A percentile compares a stretch with the other conserved stretches of the same genome.
These are phyloP conservation scores for Syncephalastrum monosporum DNA, from an alignment of 371 early-diverging fungal genomes.

Conservation along the genomic window DNA sequence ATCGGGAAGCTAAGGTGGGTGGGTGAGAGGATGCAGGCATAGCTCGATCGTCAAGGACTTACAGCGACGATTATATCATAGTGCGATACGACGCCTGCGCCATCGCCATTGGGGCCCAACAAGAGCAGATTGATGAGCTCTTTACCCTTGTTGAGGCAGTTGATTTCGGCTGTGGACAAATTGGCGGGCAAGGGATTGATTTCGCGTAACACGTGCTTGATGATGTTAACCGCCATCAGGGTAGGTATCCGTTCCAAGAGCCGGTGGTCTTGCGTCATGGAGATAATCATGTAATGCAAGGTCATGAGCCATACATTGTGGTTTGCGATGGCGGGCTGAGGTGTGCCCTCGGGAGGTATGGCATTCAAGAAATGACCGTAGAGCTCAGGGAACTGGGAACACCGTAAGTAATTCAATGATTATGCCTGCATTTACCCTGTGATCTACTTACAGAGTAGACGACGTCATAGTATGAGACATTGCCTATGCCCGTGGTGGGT, in stretches of 20 bases:
- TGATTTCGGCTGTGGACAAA: slow-evolving; percentile 31
- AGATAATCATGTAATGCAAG: slow-evolving; percentile 32
- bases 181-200: slow-evolving; percentile 47
- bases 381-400: slow-evolving; percentile 41
- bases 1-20: slow-evolving; percentile 36
- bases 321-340: slow-evolving; percentile 39
- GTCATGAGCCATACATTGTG: slow-evolving; percentile 46
- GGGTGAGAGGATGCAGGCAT: neutral
- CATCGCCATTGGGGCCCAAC: slow-evolving; percentile 44
- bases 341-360: slow-evolving; percentile 13
- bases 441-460: slow-evolving; percentile 37
- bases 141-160: slow-evolving; percentile 48
- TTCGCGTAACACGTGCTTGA: slow-evolving; percentile 46
- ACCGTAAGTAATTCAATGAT: no score
- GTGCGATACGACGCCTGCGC: slow-evolving; percentile 49
- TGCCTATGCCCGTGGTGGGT: slow-evolving; percentile 14
- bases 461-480: slow-evolving; percentile 43
- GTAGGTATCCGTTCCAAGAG: slow-evolving; percentile 42
- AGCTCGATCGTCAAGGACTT: slow-evolving; percentile 6
- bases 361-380: slow-evolving; percentile 47
- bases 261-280: slow-evolving; percentile 41
- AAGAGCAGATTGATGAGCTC: slow-evolving; percentile 46
- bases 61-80: slow-evolving; percentile 54
- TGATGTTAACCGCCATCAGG: slow-evolving; percentile 45
- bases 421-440: neutral